These are phyloP conservation scores for Fragaria nilgerrensis DNA, from an alignment of 306 rosid species.

Conservation along the genomic window DNA sequence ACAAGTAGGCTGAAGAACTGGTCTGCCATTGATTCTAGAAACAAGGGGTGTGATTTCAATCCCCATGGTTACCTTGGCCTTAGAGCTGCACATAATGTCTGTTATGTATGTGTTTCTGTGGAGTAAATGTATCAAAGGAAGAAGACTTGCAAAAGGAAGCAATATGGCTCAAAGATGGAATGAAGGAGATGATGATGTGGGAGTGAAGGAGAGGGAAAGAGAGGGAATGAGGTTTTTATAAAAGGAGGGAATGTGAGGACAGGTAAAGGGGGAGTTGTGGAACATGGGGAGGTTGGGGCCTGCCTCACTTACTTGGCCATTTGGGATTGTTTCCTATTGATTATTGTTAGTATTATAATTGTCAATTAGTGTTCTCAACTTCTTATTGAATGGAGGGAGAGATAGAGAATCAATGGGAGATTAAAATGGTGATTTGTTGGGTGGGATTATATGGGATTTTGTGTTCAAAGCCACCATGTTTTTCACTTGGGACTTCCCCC, in stretches of 20 bases:
- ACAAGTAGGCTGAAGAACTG: constrained; percentile 85
- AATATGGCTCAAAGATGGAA: constrained; percentile 25
- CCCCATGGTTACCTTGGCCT: constrained; percentile 59
- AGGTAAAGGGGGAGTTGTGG: constrained; percentile 38
- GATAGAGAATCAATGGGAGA: constrained; percentile 45
- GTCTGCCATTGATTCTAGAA: constrained; percentile 67
- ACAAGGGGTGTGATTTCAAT: constrained; percentile 41
- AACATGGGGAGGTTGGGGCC: constrained; percentile 82
- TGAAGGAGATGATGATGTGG: constrained; percentile 35
- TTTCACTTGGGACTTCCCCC: constrained; percentile 30
- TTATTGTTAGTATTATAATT: constrained; percentile 21
- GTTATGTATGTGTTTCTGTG: neutral
- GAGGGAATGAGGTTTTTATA: constrained; percentile 48
- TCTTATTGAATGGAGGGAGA: neutral
- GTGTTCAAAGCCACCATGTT: constrained; percentile 24
- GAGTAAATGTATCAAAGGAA: neutral
- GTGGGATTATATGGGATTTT: constrained; percentile 28
- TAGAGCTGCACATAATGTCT: constrained; percentile 66
- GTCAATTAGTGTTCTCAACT: neutral
- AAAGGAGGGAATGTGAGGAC: constrained; percentile 37
- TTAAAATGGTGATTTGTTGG: constrained; percentile 52
- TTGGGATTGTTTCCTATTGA: constrained; percentile 34
- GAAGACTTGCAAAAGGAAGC: constrained; percentile 15
- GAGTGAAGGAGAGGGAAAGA: constrained; percentile 36
- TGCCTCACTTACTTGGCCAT: constrained; percentile 62